phyloP scores from a whole-genome alignment of 768 basidiomycete genomes.

The Boletus vinaceobasis region DNA sequence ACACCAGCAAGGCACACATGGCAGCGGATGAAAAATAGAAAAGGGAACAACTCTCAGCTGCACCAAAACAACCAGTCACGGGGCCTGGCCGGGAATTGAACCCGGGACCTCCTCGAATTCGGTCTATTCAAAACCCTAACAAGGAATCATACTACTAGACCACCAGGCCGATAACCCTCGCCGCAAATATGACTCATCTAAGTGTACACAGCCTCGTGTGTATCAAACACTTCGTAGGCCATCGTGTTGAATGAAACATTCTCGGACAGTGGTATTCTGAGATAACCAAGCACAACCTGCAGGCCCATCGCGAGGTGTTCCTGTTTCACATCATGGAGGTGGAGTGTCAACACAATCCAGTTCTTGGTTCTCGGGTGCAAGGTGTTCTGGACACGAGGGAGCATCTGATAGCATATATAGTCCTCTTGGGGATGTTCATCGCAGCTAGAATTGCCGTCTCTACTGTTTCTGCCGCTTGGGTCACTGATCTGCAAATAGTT shows the following conservation, averaged over 20 bases:
- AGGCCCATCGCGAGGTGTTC: neutral
- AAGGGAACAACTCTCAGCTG: neutral
- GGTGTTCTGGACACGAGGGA: neutral
- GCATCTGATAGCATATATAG: neutral
- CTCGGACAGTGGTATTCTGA: neutral
- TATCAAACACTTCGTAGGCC: slow-evolving; percentile 39
- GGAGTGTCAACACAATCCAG: neutral
- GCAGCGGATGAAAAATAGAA: neutral
- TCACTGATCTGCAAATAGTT: neutral
- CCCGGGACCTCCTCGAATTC: slow-evolving; percentile 73
- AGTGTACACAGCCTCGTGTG: neutral
- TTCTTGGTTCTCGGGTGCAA: neutral
- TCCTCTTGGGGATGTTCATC: neutral
- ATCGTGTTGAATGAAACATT: neutral
- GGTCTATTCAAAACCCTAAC: slow-evolving; percentile 41
- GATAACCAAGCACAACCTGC: neutral
- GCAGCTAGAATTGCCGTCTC: neutral
- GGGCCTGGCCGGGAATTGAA: slow-evolving; percentile 84
- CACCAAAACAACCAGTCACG: slow-evolving; percentile 5
- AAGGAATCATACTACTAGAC: slow-evolving; percentile 68
- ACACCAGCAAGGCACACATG: neutral
- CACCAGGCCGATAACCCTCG: slow-evolving; percentile 41
- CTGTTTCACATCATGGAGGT: neutral
- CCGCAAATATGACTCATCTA: neutral
- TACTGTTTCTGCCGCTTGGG: neutral